Conservation (phyloP, 2,329 filamentous ascomycete species). For the Curvularia spicifera region DNA sequence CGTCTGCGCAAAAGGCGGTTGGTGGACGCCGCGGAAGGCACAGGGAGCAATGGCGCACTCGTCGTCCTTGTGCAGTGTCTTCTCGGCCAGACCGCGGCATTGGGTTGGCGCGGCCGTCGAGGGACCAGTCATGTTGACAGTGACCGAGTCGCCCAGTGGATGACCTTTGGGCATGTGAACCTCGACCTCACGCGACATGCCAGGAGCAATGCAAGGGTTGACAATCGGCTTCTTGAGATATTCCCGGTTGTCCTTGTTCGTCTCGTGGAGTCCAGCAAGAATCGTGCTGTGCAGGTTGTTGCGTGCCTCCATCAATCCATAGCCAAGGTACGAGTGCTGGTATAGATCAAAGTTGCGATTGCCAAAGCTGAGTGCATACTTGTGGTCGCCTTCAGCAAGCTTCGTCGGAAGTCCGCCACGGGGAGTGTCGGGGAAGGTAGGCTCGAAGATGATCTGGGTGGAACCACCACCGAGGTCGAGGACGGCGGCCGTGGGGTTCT, state of each 20-base stretch:
- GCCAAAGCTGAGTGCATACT: slow-evolving; percentile 89
- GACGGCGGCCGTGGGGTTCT: slow-evolving; percentile 87
- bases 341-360: slow-evolving; percentile 91
- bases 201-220: slow-evolving; percentile 86
- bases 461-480: slow-evolving; percentile 97
- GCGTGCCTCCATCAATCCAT: slow-evolving; percentile 93
- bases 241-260: slow-evolving; percentile 61
- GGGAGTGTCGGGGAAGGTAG: slow-evolving; percentile 78
- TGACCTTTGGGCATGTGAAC: slow-evolving; percentile 73
- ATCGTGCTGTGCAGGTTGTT: slow-evolving; percentile 81
- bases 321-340: slow-evolving; percentile 97
- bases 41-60: slow-evolving; percentile 86
- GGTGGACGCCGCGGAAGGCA: slow-evolving; percentile 97
- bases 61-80: slow-evolving; percentile 85
- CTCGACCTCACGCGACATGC: slow-evolving; percentile 75
- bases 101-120: slow-evolving; percentile 76
- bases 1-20: slow-evolving; percentile 89
- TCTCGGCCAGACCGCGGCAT: slow-evolving; percentile 89
- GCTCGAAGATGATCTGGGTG: slow-evolving; percentile 98
- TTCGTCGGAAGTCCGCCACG: slow-evolving; percentile 83
- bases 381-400: slow-evolving; percentile 90
- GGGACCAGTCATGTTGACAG: slow-evolving; percentile 89
- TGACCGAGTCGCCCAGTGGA: slow-evolving; percentile 67
- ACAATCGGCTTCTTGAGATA: slow-evolving; percentile 76
- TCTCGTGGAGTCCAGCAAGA: slow-evolving; percentile 71